A percentile compares a stretch with the other conserved stretches of the same genome.
Conservation (phyloP, 2,329 filamentous ascomycete species). For the Pezicula carpinea region DNA sequence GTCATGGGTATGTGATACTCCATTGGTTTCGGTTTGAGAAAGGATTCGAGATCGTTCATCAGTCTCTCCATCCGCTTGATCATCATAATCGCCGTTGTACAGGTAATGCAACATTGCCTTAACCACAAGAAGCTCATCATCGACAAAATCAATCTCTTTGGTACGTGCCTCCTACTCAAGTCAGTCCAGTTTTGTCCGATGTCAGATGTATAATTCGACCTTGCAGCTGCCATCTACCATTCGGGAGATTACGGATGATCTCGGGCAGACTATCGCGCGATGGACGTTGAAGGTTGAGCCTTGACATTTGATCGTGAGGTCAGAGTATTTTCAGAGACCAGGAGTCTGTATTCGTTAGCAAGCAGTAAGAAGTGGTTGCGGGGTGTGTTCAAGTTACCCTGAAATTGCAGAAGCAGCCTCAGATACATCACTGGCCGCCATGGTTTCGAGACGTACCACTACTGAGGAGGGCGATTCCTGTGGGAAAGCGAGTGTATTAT, state of each 20-base stretch:
- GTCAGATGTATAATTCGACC: background rate
- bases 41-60: too few relatives aligned
- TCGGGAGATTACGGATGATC: constrained; percentile 4
- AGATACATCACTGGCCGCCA: too few relatives aligned
- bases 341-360: constrained; percentile 1
- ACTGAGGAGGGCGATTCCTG: too few relatives aligned
- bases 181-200: background rate
- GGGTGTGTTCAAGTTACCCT: too few relatives aligned
- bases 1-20: background rate
- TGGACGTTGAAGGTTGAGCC: constrained; percentile 15
- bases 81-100: background rate
- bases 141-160: background rate
- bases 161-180: background rate
- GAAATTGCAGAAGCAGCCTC: too few relatives aligned
- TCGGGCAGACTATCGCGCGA: constrained; percentile 14
- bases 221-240: background rate
- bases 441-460: too few relatives aligned
- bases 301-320: constrained; percentile 15
- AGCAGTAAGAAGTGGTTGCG: too few relatives aligned
- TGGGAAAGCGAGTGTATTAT: too few relatives aligned
- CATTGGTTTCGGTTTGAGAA: too few relatives aligned
- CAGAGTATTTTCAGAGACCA: constrained; percentile 11
- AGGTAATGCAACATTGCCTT: background rate
- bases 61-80: background rate
- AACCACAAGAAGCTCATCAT: background rate